Conservation (phyloP, 2,329 filamentous ascomycete genomes). For the Chaetomiaceae sp. region DNA sequence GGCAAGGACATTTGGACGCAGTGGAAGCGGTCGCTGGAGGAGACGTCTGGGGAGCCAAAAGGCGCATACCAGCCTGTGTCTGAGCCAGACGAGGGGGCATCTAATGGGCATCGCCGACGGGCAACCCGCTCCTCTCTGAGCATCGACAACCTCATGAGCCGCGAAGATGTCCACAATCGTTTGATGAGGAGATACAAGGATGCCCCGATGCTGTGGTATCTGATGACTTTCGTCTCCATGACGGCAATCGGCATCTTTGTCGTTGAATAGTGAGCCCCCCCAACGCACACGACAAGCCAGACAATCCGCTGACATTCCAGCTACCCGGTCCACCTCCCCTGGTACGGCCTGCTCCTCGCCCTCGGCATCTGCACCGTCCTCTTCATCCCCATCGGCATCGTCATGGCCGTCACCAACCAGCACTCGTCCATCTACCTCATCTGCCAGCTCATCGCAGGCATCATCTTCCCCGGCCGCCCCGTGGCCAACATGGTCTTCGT, state of each 20-base stretch:
- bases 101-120: slow-evolving; percentile 17
- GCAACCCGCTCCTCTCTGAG: slow-evolving; percentile 24
- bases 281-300: neutral
- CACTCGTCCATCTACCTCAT: slow-evolving; percentile 83
- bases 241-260: slow-evolving; percentile 75
- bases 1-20: slow-evolving; percentile 76
- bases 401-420: slow-evolving; percentile 90
- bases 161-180: slow-evolving; percentile 79
- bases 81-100: slow-evolving; percentile 13
- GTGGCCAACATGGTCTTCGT: slow-evolving; percentile 94
- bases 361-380: slow-evolving; percentile 73
- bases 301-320: slow-evolving; percentile 36
- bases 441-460: slow-evolving; percentile 79
- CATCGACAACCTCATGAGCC: slow-evolving; percentile 55
- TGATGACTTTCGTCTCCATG: slow-evolving; percentile 71
- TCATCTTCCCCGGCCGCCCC: slow-evolving; percentile 75
- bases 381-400: slow-evolving; percentile 86
- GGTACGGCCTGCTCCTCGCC: slow-evolving; percentile 79
- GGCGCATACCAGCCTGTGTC: slow-evolving; percentile 48
- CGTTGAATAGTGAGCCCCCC: slow-evolving; percentile 67
- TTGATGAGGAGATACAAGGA: slow-evolving; percentile 80
- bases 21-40: slow-evolving; percentile 64
- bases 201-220: slow-evolving; percentile 77
- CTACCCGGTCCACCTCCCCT: slow-evolving; percentile 76
- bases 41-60: slow-evolving; percentile 51